Evolutionary conservation across 306 rosid genomes (phyloP).

Genomic region (Medicago ruthenica): DNA sequence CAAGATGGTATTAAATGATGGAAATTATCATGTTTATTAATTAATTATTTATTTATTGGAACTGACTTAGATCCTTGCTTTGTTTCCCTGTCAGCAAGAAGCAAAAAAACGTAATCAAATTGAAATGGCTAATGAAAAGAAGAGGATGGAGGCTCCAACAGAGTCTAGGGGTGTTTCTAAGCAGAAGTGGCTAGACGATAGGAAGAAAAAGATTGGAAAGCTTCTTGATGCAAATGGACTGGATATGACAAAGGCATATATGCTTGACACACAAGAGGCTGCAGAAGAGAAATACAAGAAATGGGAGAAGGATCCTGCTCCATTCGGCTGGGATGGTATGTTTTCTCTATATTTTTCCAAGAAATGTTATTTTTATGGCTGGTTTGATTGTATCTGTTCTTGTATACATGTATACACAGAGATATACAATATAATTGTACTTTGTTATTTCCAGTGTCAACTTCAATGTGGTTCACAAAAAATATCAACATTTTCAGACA

Average conservation of each 20-base stretch:
- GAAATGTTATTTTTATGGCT: constrained; percentile 15
- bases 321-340: constrained; percentile 96
- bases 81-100: constrained; percentile 62
- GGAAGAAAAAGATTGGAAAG: constrained; percentile 91
- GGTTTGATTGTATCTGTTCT: constrained; percentile 14
- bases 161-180: constrained; percentile 96
- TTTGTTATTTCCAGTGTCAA: constrained; percentile 4
- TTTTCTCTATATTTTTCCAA: constrained; percentile 20
- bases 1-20: constrained; percentile 68
- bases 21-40: not conserved
- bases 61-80: constrained; percentile 6
- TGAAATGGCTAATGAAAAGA: constrained; percentile 89
- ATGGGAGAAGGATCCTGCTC: constrained; percentile 99
- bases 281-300: constrained; percentile 90
- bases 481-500: constrained; percentile 1
- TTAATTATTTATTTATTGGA: not conserved
- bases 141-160: constrained; percentile 89
- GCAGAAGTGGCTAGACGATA: constrained; percentile 95
- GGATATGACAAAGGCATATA: constrained; percentile 83
- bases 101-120: constrained; percentile 89
- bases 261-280: constrained; percentile 94
- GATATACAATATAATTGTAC: not conserved
- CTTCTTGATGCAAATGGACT: constrained; percentile 94
- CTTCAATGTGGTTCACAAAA: constrained; percentile 10
- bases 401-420: not conserved